Evolutionary conservation across 805 yeast genomes (phyloP).

Genomic region (Yarrowia yakushimensis): DNA sequence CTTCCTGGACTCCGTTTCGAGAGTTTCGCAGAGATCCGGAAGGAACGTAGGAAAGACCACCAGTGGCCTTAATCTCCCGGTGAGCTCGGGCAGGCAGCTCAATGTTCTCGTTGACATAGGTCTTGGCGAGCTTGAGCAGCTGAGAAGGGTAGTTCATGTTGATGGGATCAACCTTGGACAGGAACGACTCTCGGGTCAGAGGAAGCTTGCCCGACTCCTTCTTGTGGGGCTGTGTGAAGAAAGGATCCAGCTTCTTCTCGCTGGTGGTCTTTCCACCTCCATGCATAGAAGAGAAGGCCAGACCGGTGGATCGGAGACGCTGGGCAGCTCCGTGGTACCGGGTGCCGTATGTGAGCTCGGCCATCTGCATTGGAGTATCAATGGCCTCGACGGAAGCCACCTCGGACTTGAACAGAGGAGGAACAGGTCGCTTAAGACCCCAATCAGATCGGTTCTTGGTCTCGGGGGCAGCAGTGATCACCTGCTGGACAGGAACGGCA

Average conservation of each 20-base stretch:
- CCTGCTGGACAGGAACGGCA: slow-evolving; percentile 19
- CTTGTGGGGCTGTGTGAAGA: slow-evolving; percentile 16
- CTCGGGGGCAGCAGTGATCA: slow-evolving; percentile 20
- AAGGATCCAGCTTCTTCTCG: slow-evolving; percentile 16
- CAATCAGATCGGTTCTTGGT: slow-evolving; percentile 19
- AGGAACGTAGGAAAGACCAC: slow-evolving; percentile 23
- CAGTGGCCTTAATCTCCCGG: slow-evolving; percentile 24
- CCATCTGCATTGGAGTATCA: slow-evolving; percentile 20
- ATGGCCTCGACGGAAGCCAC: slow-evolving; percentile 21
- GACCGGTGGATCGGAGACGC: slow-evolving; percentile 20
- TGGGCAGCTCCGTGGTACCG: slow-evolving; percentile 17
- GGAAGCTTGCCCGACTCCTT: slow-evolving; percentile 2
- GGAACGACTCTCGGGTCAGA: slow-evolving; percentile 13
- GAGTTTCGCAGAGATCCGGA: slow-evolving; percentile 21
- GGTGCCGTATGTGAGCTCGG: slow-evolving; percentile 22
- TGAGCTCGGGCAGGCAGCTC: not conserved
- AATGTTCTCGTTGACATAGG: slow-evolving; percentile 4
- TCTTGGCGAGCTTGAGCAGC: slow-evolving; percentile 20
- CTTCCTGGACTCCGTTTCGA: slow-evolving; percentile 20
- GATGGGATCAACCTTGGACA: slow-evolving; percentile 10
- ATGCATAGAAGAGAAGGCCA: not conserved
- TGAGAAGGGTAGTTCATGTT: slow-evolving; percentile 18
- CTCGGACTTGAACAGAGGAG: slow-evolving; percentile 22
- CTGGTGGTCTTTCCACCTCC: not conserved
- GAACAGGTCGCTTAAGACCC: slow-evolving; percentile 24